Evolutionary conservation across 805 yeast genomes (phyloP).

Genomic region (Scheffersomyces lignosus): DNA sequence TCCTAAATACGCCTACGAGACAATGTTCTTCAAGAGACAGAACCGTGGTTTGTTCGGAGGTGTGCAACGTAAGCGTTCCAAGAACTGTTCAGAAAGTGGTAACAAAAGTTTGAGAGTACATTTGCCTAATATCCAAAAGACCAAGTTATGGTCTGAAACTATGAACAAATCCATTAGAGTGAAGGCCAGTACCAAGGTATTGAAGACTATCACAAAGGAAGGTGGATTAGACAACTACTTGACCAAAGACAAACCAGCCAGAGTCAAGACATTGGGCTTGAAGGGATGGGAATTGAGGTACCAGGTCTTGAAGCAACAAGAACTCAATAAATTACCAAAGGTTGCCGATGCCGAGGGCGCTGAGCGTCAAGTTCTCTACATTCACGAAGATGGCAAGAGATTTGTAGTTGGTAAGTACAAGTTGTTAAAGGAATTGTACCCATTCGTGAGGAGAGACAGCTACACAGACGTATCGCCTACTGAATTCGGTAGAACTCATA

Average conservation of each 20-base stretch:
- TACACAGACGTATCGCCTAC: slow-evolving; percentile 47
- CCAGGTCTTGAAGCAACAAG: slow-evolving; percentile 55
- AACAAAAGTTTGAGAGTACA: slow-evolving; percentile 75
- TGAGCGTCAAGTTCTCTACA: slow-evolving; percentile 47
- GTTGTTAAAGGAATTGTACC: slow-evolving; percentile 55
- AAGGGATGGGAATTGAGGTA: slow-evolving; percentile 90
- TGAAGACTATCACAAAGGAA: slow-evolving; percentile 84
- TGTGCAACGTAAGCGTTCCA: slow-evolving; percentile 71
- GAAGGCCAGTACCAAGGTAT: slow-evolving; percentile 73
- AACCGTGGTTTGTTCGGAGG: slow-evolving; percentile 93
- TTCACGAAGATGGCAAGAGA: slow-evolving; percentile 45
- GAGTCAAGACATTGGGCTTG: slow-evolving; percentile 90
- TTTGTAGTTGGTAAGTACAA: slow-evolving; percentile 66
- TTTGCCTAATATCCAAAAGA: slow-evolving; percentile 76
- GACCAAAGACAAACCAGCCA: slow-evolving; percentile 81
- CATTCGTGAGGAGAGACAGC: slow-evolving; percentile 45
- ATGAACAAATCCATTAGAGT: slow-evolving; percentile 57
- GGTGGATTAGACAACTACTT: slow-evolving; percentile 94
- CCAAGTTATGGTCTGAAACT: slow-evolving; percentile 82
- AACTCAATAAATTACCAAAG: slow-evolving; percentile 39
- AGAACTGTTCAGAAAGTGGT: slow-evolving; percentile 73
- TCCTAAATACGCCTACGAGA: slow-evolving; percentile 60
- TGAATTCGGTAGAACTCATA: slow-evolving; percentile 46
- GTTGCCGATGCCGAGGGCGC: slow-evolving; percentile 27
- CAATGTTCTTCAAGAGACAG: slow-evolving; percentile 76